Base-by-base conservation (phyloP, 2,329 filamentous ascomycete species). In the Epichloe coenophiala region DNA sequence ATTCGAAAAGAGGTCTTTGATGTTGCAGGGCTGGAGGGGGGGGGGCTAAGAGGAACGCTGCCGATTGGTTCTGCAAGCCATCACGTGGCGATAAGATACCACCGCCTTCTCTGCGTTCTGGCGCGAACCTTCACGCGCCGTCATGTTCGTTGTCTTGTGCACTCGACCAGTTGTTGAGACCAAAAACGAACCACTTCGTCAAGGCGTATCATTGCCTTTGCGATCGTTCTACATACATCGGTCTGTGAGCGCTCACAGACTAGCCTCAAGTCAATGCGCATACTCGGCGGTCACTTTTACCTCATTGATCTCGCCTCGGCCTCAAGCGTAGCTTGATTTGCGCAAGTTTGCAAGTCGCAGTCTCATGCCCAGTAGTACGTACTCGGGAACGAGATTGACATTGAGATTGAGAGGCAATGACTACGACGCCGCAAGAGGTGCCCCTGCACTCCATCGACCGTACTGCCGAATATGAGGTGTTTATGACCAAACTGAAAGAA, bases 401-500 rank as follows among this genome's bases (percentile, higher is more conserved):
- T 21, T 39, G 23, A 46, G 12, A 23, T 38, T 37, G 36, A 50
- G 39, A 39, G 47, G 46, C 49, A 51, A 57, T 57, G 56, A 57
- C 55, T 37, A 51, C 53, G 45, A 58, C 64, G 48, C 59, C 63
- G 47, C 63, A 62, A 54, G 68, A 71, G 49, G 61, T 65, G 52
- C 64, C 64, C 47, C 56, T 63, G 57, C 70, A 72, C 59, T 53
- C 62, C 49, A 78, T 83, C 65, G 76, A 81, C 49, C 73, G 75
- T 52, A 82, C 78, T 3, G 70, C 77, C 47, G 87, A 93, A 68
- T 88, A 88, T 67, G 78, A 84, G 51, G 81, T 86, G 42, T 94
- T 95, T 65, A 85, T 94, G 62, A 73, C 77, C 58, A 81, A 84
- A 60, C 71, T 94, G 51, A 76, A 74, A 47, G 79, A 74, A 45